A percentile compares a stretch with the other conserved stretches of the same genome.
Evolutionary conservation across 169 alveolate genomes (phyloP).

Genomic region (Toxoplasma gondii): DNA sequence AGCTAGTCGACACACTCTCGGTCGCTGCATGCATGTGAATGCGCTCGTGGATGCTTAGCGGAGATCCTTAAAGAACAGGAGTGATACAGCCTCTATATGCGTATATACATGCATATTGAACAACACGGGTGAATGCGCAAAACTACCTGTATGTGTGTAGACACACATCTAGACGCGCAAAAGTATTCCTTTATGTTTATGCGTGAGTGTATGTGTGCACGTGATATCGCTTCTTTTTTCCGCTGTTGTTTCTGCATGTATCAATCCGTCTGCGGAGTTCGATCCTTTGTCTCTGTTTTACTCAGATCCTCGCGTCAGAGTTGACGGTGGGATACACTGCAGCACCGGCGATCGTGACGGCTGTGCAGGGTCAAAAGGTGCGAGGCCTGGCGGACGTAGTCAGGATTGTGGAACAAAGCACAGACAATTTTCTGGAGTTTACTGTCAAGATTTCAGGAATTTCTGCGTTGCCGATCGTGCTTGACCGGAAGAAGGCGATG

Average conservation of each 20-base stretch:
- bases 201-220: no score
- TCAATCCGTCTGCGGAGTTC: background rate
- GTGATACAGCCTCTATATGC: background rate
- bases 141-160: no score
- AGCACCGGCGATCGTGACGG: slow-evolving; percentile 9
- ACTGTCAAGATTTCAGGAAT: background rate
- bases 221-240: no score
- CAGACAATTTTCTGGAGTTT: slow-evolving; percentile 8
- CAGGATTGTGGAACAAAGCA: background rate
- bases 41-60: background rate
- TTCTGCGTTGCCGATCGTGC: background rate
- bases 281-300: background rate
- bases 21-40: background rate
- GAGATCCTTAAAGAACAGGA: no score
- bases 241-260: no score
- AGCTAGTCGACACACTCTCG: background rate
- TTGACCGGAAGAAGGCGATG: slow-evolving; percentile 27
- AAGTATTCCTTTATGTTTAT: background rate
- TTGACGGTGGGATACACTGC: slow-evolving; percentile 36
- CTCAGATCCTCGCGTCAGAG: slow-evolving; percentile 53
- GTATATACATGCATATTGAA: background rate
- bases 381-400: slow-evolving; percentile 33
- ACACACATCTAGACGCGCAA: background rate
- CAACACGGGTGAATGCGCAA: no score
- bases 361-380: slow-evolving; percentile 37